Evolutionary conservation across 345 rosid genomes (phyloP), one percentile per base, ranked within the genome.

Genomic region (Camelina laxa): DNA sequence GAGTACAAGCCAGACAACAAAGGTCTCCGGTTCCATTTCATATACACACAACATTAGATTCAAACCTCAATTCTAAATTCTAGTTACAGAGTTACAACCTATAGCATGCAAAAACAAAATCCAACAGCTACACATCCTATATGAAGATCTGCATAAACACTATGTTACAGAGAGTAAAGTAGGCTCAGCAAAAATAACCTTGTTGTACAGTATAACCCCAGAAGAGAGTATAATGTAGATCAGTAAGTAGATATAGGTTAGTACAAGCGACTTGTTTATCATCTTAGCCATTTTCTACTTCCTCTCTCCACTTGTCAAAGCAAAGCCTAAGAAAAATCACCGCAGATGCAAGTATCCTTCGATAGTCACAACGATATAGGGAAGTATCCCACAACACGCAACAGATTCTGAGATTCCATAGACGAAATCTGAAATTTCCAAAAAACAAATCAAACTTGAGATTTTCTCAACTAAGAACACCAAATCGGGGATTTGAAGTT

Each of bases 171-270:
- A 35, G 10, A 2, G 41, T 38, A 38, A 3, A 38, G 41, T 9
- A 9, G 41, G 12, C 30, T 27, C 30, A 27, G 30, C 30, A 27
- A 27, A 1, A 56, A 39, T 79, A 70, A 90, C 97, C 97, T 95
- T 95, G 85, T 95, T 95, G 77, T 95, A 95, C 69, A 95, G 80
- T 72, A 95, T 95, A 65, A 95, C 99, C 53, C 91, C 96, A 4
- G 95, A 91, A 12, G 96, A 91, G 39, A 94, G 97, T 35, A 87
- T 3, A 83, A 94, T 85, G 87, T 91, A 95, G 84, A 90, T 76
- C 64, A 92, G 78, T 45, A 92, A 85, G 85, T 90, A 92, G 67
- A 88, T 60, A 73, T 95, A 95, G 13, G 99, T 95, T 75, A 95
- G 71, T 30, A 95, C 81, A 38, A 87, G 92, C 15, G 96, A 82